A percentile compares a stretch with the other conserved stretches of the same genome.
Conservation (phyloP, 2,329 filamentous ascomycete species). For the Fusarium longipes region DNA sequence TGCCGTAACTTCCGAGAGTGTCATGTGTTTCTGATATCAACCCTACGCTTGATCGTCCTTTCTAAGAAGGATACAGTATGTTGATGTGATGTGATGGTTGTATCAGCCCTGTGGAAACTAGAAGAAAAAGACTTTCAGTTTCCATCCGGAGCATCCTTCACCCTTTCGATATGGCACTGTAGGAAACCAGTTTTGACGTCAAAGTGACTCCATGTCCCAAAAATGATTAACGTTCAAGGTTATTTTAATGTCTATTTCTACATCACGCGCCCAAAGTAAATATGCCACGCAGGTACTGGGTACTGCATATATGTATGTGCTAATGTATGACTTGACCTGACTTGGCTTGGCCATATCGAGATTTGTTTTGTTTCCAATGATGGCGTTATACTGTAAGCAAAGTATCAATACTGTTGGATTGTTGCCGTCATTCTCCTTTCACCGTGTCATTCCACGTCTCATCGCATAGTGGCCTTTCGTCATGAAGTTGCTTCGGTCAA, state of each 20-base stretch:
- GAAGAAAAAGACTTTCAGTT: constrained; percentile 5
- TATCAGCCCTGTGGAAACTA: not conserved
- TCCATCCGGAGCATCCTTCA: constrained; percentile 6
- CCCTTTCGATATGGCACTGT: not conserved
- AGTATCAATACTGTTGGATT: not conserved
- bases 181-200: constrained; percentile 34
- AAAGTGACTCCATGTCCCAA: constrained; percentile 35
- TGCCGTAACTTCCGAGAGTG: constrained; percentile 24
- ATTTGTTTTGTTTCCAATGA: not conserved
- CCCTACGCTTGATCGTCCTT: constrained; percentile 28
- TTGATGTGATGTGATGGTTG: not conserved
- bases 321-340: not conserved
- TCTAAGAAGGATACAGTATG: not conserved
- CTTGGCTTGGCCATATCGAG: constrained; percentile 6
- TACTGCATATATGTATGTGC: not conserved
- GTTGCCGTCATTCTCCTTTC: constrained; percentile 19
- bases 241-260: constrained; percentile 13
- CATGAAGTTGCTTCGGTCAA: constrained; percentile 23
- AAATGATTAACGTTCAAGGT: constrained; percentile 3
- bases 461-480: constrained; percentile 23
- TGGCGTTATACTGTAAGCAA: not conserved
- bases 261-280: not conserved
- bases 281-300: not conserved
- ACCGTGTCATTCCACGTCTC: constrained; percentile 31
- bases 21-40: constrained; percentile 29